phyloP scores from a whole-genome alignment of 2,329 filamentous ascomycete genomes.

The Claviceps quebecensis region DNA sequence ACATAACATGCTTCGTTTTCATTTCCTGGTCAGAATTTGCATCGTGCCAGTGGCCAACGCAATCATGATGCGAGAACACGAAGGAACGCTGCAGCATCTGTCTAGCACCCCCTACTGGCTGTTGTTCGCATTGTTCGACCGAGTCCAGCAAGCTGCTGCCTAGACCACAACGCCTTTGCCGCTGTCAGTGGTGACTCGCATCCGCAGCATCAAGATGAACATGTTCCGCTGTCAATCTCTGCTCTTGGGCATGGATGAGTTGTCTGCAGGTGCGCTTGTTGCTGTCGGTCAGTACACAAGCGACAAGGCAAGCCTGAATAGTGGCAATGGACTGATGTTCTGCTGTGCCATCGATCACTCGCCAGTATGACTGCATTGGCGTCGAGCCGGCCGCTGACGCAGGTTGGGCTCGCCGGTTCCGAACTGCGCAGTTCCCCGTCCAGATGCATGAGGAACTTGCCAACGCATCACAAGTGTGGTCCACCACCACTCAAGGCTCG shows the following conservation, averaged over 20 bases:
- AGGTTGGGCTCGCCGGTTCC: conserved; percentile 9
- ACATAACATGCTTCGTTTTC: conserved; percentile 4
- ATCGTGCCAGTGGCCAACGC: conserved; percentile 1
- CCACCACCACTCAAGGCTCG: conserved; percentile 12
- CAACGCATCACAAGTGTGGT: conserved; percentile 24
- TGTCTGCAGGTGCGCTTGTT: background rate
- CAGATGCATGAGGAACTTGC: conserved; percentile 33
- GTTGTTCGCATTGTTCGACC: background rate
- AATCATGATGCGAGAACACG: conserved; percentile 4
- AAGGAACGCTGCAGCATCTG: background rate
- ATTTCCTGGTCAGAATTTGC: conserved; percentile 4
- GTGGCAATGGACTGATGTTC: background rate
- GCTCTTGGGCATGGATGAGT: background rate
- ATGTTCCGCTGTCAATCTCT: background rate
- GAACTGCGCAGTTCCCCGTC: conserved; percentile 35
- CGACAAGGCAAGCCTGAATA: background rate
- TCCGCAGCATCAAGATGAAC: background rate
- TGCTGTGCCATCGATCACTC: conserved; percentile 5
- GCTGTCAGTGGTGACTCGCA: background rate
- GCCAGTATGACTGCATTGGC: conserved; percentile 8
- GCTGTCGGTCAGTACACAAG: background rate
- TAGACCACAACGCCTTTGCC: background rate
- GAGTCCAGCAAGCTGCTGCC: background rate
- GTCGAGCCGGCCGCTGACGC: conserved; percentile 5
- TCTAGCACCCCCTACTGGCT: background rate